Base-by-base conservation (phyloP, 805 yeast species). In the Dipodascus albidus region DNA sequence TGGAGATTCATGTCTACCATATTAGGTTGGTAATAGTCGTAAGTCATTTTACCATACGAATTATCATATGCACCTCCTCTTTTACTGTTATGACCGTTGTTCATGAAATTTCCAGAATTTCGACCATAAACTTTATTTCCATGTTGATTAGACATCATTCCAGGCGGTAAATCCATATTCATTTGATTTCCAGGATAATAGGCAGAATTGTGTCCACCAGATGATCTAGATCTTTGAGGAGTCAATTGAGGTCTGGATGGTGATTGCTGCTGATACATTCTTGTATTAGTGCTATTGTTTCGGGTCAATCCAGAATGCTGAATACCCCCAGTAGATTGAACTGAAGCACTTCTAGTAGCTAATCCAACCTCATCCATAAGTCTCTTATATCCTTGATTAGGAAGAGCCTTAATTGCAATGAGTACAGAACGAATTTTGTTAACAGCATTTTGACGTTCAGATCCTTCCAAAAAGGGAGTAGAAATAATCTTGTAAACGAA, bases 311-410 rank as follows among this genome's bases (percentile, higher is more conserved):
- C 21, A n/a, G 50, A 4, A 38, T 33, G 47, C 8, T 14, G 31
- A 11, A 38, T n/a, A 19, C 56, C 54, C 23, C 50, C 52, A 41
- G 49, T 22, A n/a, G 41, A 22, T 21, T 50, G 52, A 17, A 31
- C 49, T 2, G 52, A 22, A 2, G 55, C 24, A 22, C 23, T 33
- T 27, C 59, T 20, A 3, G 56, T 53, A 3, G 57, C 54, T 27
- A 90, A 71, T 2, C 97, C 97, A 57, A 89, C 91, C 67, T 91
- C 98, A 60, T 91, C 98, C 77, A 90, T 78, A 54, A 93, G 73
- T 58, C 95, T 81, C 64, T 87, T 86, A 68, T 87, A 87, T 35
- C 85, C 86, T 64, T 86, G 95, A 24, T 76, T 71, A 48, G 72
- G 60, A 55, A 60, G 52, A 41, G 83, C 74, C 54, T 79, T 80